Conservation (phyloP, 176 grass and related monocot genomes). For the Hsuehochloa calcarea region DNA sequence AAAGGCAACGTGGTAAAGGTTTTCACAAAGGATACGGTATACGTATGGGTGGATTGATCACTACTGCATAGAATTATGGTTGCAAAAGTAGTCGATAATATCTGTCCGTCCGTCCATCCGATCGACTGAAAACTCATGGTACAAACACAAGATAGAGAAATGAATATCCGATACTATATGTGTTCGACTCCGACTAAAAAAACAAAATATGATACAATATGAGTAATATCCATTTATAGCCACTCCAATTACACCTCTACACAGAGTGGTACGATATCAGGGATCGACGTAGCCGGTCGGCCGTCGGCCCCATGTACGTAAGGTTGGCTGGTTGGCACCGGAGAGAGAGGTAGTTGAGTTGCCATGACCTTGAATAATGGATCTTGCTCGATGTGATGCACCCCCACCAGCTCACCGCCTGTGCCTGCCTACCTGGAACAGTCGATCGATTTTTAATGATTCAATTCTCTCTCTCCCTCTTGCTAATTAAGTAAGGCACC, state of each 20-base stretch:
- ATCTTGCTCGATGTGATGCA: background rate
- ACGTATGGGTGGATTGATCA: background rate
- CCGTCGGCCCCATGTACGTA: background rate
- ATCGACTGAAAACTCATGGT: too few species aligned
- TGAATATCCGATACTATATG: too few species aligned
- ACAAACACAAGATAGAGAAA: too few species aligned
- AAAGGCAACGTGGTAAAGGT: background rate
- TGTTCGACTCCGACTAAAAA: too few species aligned
- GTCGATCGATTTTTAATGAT: background rate
- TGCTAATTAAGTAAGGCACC: constrained; percentile 21
- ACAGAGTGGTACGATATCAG: too few species aligned
- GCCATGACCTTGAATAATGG: background rate
- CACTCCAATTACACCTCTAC: too few species aligned
- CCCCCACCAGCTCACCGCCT: constrained; percentile 17
- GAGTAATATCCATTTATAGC: too few species aligned
- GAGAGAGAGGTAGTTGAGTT: too few species aligned
- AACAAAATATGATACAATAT: too few species aligned
- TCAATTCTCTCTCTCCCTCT: background rate
- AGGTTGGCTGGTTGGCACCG: background rate
- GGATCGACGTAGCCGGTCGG: background rate
- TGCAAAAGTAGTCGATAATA: too few species aligned
- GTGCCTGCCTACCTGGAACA: constrained; percentile 36
- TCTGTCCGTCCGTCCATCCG: too few species aligned
- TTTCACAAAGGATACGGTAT: background rate
- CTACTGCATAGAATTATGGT: too few species aligned